A percentile compares a stretch with the other conserved stretches of the same genome.
Evolutionary conservation across 805 yeast species (phyloP).

Genomic region (Sungouiozyma ichnusensis): DNA sequence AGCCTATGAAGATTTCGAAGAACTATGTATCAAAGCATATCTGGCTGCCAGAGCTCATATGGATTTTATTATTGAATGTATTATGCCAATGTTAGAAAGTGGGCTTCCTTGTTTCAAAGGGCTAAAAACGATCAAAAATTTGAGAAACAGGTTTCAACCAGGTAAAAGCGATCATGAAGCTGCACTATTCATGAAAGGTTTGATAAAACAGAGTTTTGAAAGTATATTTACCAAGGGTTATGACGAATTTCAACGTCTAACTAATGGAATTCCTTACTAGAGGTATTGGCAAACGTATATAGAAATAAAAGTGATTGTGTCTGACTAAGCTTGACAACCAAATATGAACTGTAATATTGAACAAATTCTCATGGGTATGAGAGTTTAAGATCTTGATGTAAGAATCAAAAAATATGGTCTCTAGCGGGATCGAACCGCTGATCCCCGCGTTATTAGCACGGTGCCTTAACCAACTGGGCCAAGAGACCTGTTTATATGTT

Average conservation of each 20-base stretch:
- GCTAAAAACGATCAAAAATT: constrained; percentile 61
- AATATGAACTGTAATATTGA: background rate
- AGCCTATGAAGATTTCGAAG: constrained; percentile 89
- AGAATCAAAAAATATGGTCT: constrained; percentile 7
- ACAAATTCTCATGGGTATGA: too few relatives aligned
- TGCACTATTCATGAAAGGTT: constrained; percentile 58
- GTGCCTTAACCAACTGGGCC: constrained; percentile 8
- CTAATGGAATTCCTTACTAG: constrained; percentile 92
- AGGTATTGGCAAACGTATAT: background rate
- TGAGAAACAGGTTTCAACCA: constrained; percentile 72
- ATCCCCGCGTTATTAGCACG: constrained; percentile 7
- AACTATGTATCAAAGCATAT: constrained; percentile 85
- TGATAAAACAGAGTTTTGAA: constrained; percentile 75
- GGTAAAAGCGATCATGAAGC: constrained; percentile 78
- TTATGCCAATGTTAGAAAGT: constrained; percentile 85
- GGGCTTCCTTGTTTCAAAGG: constrained; percentile 96
- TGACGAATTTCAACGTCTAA: constrained; percentile 92
- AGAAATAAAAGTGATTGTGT: background rate
- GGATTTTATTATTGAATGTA: constrained; percentile 76
- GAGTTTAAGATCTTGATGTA: too few relatives aligned
- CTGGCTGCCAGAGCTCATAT: constrained; percentile 80
- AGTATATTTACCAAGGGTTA: constrained; percentile 87
- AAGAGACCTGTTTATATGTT: constrained; percentile 4
- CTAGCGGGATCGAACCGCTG: constrained; percentile 12
- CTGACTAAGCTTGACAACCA: background rate